phyloP scores from a whole-genome alignment of 257 asterid genomes.

The Schizonepeta tenuifolia region DNA sequence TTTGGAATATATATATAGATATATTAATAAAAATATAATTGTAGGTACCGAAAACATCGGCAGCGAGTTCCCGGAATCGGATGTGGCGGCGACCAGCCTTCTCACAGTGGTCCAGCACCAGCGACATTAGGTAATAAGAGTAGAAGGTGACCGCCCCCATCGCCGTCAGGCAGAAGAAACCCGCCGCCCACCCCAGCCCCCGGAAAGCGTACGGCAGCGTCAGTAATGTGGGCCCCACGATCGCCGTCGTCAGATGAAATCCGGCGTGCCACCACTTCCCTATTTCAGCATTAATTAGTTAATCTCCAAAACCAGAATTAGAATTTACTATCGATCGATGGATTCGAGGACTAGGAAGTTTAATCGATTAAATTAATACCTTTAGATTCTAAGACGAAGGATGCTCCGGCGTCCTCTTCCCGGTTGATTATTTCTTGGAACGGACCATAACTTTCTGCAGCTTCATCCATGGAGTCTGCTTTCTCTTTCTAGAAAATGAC shows the following conservation, averaged over 20 bases:
- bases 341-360: not conserved
- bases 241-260: constrained; percentile 93
- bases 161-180: constrained; percentile 75
- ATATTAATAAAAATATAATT: no score
- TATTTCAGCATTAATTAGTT: constrained; percentile 5
- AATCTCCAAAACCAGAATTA: not conserved
- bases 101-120: constrained; percentile 98
- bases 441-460: constrained; percentile 31
- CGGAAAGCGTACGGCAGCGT: constrained; percentile 93
- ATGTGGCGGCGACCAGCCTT: constrained; percentile 95
- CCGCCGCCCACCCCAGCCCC: constrained; percentile 87
- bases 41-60: constrained; percentile 74
- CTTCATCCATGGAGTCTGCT: constrained; percentile 36
- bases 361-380: constrained; percentile 38
- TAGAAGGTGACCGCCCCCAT: constrained; percentile 93
- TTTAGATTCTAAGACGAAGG: constrained; percentile 73
- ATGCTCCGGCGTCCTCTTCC: constrained; percentile 78
- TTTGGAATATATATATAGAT: no score
- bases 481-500: not conserved
- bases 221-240: constrained; percentile 92
- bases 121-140: constrained; percentile 86
- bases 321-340: not conserved
- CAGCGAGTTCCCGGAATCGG: constrained; percentile 97
- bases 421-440: constrained; percentile 38
- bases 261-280: constrained; percentile 99